Base-by-base conservation (phyloP, 352 stramenopile species). In the Phytopythium aichiense region DNA sequence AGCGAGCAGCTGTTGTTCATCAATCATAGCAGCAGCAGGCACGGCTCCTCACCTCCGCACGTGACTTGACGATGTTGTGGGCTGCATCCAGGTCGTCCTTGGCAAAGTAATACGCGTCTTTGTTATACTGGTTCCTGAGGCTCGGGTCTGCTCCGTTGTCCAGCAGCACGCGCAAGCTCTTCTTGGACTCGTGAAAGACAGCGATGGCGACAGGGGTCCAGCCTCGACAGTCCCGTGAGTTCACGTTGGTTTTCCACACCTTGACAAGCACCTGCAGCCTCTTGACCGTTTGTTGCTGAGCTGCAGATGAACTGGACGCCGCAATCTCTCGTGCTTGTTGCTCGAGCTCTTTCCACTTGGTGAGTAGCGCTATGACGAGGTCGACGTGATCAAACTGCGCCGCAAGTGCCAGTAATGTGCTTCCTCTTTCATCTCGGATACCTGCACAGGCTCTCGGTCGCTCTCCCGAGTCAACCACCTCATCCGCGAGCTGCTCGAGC, bases 101-200 rank as follows among this genome's bases (percentile, higher is more conserved):
- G 3, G 90, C 90, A 37, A 96, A 84, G 63, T 96, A 89, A 48
- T 89, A 96, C 0, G 88, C 87, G 51, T 83, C 93, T 61, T 96
- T 96, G 68, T 95, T 94, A 76, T 96, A 96, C 56, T 90, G 81
- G 37, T 95, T 96, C 61, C 94, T 94, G 6, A 96, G 69, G 35
- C 71, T 86, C 9, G 90, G 90, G 51, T 97, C 83, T 0, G 72
- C 87, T 20, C 87, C 88, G 48, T 95, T 75, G 22, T 91, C 73
- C 12, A 97, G 72, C 23, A 97, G 58, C 22, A 95, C 31, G 22
- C 72, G 68, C 22, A 95, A 51, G 31, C 73, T 77, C 55, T 70
- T 81, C 63, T 95, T 96, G 5, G 86, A 72, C 49, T 92, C 85
- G 63, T 96, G 89, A 63, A 97, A 97, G 2, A 95, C 84, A 7